Percentiles rank a stretch among this genome's conserved stretches.
Conservation (phyloP, 306 rosid species). For the Vachellia pachyceras region DNA sequence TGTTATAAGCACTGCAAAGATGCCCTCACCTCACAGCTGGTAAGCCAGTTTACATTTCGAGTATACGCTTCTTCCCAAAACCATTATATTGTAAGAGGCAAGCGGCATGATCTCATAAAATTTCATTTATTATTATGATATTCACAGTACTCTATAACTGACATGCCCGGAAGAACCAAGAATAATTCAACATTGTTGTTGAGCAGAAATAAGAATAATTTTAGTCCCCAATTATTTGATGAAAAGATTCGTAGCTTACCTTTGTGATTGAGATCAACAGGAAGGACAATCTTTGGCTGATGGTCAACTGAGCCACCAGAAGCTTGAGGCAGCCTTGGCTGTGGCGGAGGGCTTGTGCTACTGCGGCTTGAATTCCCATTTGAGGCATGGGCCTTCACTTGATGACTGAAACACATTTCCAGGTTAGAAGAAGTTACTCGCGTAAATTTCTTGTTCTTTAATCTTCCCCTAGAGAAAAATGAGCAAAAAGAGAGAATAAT, state of each 20-base stretch:
- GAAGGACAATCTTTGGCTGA: conserved; percentile 66
- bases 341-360: conserved; percentile 83
- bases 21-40: background rate
- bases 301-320: conserved; percentile 63
- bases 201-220: background rate
- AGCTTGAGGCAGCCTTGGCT: conserved; percentile 61
- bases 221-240: conserved; percentile 23
- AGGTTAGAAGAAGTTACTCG: conserved; percentile 62
- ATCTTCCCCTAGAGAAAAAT: conserved; percentile 68
- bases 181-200: conserved; percentile 3
- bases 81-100: conserved; percentile 28
- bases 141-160: conserved; percentile 9
- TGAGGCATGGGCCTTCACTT: conserved; percentile 60
- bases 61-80: background rate
- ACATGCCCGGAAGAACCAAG: background rate
- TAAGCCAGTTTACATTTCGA: conserved; percentile 19
- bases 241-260: conserved; percentile 52
- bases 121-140: background rate
- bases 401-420: conserved; percentile 77
- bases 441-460: conserved; percentile 70
- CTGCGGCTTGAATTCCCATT: conserved; percentile 81
- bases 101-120: conserved; percentile 3
- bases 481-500: conserved; percentile 52
- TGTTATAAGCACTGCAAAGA: conserved; percentile 21
- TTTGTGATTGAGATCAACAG: conserved; percentile 88